Base-by-base conservation (phyloP, 1,139 yeast genomes). In the Diutina neorugosa region DNA sequence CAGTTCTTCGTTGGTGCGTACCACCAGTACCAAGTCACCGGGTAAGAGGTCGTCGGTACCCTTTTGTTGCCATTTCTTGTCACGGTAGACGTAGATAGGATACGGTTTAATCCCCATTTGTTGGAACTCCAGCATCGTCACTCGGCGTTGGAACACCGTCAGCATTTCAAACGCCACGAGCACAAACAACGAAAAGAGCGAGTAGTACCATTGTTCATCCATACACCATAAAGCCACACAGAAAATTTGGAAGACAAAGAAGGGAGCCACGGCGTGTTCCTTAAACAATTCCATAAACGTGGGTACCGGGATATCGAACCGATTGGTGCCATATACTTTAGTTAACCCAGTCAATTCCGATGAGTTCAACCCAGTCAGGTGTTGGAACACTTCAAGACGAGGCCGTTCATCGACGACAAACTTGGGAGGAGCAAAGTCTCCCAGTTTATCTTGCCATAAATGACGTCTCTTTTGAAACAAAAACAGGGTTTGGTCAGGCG, bases 201-300 rank as follows among this genome's bases (percentile, higher is more conserved):
- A 90, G 65, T 86, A 87, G 69, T 91, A 91, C 98, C 98, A 93
- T 73, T 88, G 86, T 61, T 91, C 98, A 69, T 94, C 98, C 82
- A 93, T 80, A 64, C 89, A 80, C 98, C 98, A 94, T 58, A 94
- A 76, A 16, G 94, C 96, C 54, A 93, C 96, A 65, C 98, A 91
- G 67, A 93, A 93, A 56, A 93, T 78, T 71, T 93, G 99, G 73
- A 93, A 93, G 34, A 93, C 96, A 63, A 93, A 93, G 68, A 94
- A 88, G 11, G 99, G 99, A 12, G 98, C 98, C 51, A 94, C 95
- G 6, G 98, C 98, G 67, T 93, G 98, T 69, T 93, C 98, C 66
- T 89, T 86, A 74, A 93, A 93, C 63, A 93, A 76, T 67, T 93
- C 98, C 57, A 78, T 60, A 63, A 93, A 91, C 1, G 96, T 82